These are phyloP conservation scores for Coprinellus micaceus DNA, from an alignment of 768 basidiomycete species.

Conservation along the genomic window DNA sequence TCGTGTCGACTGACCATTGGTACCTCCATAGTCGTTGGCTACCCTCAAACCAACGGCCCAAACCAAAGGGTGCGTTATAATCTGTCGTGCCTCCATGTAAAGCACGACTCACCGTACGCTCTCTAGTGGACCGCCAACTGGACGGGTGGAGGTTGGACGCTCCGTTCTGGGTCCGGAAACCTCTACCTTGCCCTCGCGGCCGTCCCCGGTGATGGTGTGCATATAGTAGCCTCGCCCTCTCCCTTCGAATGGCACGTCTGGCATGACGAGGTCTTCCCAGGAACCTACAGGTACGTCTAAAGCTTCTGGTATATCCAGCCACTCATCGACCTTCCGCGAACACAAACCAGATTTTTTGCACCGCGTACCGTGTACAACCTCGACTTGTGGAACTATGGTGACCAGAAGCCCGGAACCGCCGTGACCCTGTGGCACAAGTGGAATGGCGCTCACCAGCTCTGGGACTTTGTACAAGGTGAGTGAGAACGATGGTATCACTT, in stretches of 20 bases:
- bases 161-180: conserved; percentile 40
- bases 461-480: conserved; percentile 39
- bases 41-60: conserved; percentile 32
- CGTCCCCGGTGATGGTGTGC: conserved; percentile 37
- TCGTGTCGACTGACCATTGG: neutral
- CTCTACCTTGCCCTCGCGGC: conserved; percentile 40
- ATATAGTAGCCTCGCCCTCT: conserved; percentile 32
- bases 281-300: conserved; percentile 39
- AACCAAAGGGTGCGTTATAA: conserved; percentile 44
- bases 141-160: conserved; percentile 33
- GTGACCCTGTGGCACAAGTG: conserved; percentile 48
- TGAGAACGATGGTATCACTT: neutral
- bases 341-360: conserved; percentile 46
- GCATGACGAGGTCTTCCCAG: conserved; percentile 37
- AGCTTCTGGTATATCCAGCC: neutral
- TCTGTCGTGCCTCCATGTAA: neutral
- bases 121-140: conserved; percentile 47
- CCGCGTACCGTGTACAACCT: conserved; percentile 40
- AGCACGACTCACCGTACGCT: too few relatives aligned
- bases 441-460: conserved; percentile 51
- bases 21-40: conserved; percentile 45
- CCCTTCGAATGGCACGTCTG: conserved; percentile 50
- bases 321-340: too few relatives aligned
- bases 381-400: conserved; percentile 48
- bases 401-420: conserved; percentile 38